Evolutionary conservation across 139 green algal species (phyloP).

Genomic region (Helicosporidium sp.): DNA sequence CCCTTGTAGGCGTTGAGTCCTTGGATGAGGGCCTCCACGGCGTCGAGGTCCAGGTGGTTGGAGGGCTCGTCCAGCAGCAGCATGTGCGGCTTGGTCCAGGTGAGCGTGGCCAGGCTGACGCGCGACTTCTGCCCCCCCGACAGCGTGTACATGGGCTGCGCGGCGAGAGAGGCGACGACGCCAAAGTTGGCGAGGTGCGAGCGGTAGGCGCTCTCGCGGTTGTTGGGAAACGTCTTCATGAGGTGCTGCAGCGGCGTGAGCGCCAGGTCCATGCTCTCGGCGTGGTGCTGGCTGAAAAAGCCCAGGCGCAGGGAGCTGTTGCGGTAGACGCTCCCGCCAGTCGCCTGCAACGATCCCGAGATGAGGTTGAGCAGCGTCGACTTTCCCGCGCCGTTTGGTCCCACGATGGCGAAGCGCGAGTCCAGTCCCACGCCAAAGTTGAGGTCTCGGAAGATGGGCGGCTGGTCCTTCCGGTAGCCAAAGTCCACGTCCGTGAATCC

Average conservation of each 20-base stretch:
- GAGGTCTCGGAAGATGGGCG: slow-evolving; percentile 24
- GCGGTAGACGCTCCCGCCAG: slow-evolving; percentile 60
- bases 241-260: slow-evolving; percentile 42
- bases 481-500: slow-evolving; percentile 18
- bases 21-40: slow-evolving; percentile 49
- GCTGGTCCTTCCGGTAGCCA: slow-evolving; percentile 23
- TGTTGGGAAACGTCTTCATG: slow-evolving; percentile 1
- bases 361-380: slow-evolving; percentile 72
- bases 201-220: slow-evolving; percentile 11
- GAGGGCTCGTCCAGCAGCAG: slow-evolving; percentile 68
- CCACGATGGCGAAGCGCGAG: slow-evolving; percentile 56
- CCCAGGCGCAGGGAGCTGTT: slow-evolving; percentile 58
- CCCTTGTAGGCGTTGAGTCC: slow-evolving; percentile 55
- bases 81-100: slow-evolving; percentile 64
- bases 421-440: slow-evolving; percentile 35
- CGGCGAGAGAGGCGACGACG: slow-evolving; percentile 53
- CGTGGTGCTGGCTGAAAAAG: slow-evolving; percentile 86
- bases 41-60: slow-evolving; percentile 81
- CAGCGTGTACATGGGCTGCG: slow-evolving; percentile 84
- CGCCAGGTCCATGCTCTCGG: slow-evolving; percentile 83
- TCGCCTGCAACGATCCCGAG: slow-evolving; percentile 54
- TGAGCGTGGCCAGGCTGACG: slow-evolving; percentile 29
- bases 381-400: slow-evolving; percentile 58
- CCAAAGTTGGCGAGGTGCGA: slow-evolving; percentile 76
- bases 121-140: slow-evolving; percentile 76